Evolutionary conservation across 495 filamentous ascomycete genomes (phyloP).

Genomic region (Corynascus novoguineensis): DNA sequence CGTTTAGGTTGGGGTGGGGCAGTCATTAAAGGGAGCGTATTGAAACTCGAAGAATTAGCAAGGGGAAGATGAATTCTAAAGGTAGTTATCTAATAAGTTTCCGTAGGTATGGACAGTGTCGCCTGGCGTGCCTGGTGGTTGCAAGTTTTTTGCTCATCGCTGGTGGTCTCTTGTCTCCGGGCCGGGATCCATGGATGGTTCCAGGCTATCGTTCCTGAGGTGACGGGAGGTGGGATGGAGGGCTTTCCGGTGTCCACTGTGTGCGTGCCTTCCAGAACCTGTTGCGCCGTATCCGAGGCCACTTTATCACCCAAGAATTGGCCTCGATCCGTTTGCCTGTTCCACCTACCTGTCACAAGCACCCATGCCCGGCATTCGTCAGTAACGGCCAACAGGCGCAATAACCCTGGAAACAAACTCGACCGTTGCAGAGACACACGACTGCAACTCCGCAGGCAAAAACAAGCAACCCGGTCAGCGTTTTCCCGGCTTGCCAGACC

Average conservation of each 20-base stretch:
- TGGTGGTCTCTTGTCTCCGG: neutral
- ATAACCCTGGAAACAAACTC: conserved; percentile 1
- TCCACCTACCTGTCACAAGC: conserved; percentile 10
- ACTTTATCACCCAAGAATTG: conserved; percentile 12
- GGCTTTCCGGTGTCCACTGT: conserved; percentile 2
- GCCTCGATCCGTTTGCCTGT: conserved; percentile 7
- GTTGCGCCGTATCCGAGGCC: conserved; percentile 17
- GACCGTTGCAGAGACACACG: neutral
- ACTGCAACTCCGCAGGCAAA: neutral
- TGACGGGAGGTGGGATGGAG: neutral
- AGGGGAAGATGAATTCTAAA: too few relatives aligned
- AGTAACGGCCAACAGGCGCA: conserved; percentile 15
- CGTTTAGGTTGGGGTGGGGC: too few relatives aligned
- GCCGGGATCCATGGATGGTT: neutral
- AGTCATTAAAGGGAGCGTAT: too few relatives aligned
- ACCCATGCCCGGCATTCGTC: conserved; percentile 15
- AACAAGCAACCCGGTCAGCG: conserved; percentile 2
- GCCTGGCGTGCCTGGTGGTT: too few relatives aligned
- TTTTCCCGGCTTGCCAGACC: conserved; percentile 7
- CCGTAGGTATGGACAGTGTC: too few relatives aligned
- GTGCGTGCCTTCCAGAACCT: conserved; percentile 14
- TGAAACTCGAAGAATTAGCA: too few relatives aligned
- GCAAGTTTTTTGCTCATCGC: too few relatives aligned
- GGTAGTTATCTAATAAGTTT: neutral
- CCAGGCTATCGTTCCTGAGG: neutral